Percentiles rank a stretch among this genome's conserved stretches.
Conservation (phyloP, 345 rosid species). For the Arabis hirsuta region DNA sequence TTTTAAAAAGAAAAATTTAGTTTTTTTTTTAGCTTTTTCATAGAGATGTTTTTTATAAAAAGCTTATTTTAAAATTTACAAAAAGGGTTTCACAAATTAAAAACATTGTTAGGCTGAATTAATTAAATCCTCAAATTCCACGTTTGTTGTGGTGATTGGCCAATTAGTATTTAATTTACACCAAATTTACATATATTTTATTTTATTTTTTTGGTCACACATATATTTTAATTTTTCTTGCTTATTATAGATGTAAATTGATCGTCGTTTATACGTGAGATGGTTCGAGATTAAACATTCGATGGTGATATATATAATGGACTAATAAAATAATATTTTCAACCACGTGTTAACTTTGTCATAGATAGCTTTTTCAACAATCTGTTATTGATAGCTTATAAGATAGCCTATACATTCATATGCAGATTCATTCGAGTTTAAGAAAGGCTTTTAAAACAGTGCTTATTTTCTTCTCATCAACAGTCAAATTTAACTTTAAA, state of each 20-base stretch:
- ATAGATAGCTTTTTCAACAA: neutral
- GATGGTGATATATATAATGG: neutral
- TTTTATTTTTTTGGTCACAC: too few species aligned
- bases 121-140: too few species aligned
- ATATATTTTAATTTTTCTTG: too few species aligned
- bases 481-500: slow-evolving; percentile 26
- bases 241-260: neutral
- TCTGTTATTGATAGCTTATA: neutral
- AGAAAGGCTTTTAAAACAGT: neutral
- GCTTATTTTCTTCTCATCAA: slow-evolving; percentile 13
- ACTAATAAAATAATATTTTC: neutral
- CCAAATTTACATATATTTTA: too few species aligned
- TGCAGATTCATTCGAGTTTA: neutral
- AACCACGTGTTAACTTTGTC: slow-evolving; percentile 14
- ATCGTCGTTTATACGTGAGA: neutral
- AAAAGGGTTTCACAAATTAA: too few species aligned
- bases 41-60: too few species aligned
- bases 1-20: too few species aligned
- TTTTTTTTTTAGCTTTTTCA: too few species aligned
- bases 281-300: neutral
- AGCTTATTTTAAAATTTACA: too few species aligned
- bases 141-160: too few species aligned
- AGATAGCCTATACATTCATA: slow-evolving; percentile 17
- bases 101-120: too few species aligned
- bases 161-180: too few species aligned